Evolutionary conservation across 2,329 filamentous ascomycete species (phyloP), one percentile per base, ranked within the genome.

Genomic region (Talaromyces sp.): DNA sequence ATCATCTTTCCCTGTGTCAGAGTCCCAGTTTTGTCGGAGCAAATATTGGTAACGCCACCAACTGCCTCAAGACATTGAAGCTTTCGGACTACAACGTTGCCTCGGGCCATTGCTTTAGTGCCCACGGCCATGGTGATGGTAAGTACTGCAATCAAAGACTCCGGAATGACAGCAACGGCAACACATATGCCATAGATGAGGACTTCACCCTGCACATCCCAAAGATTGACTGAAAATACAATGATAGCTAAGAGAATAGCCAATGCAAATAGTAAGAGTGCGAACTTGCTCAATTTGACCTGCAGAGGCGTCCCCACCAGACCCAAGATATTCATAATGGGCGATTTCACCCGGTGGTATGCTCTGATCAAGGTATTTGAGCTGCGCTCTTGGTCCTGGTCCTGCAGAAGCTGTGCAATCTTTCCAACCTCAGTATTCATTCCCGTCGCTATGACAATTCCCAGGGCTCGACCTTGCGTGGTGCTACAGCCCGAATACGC

Each of bases 231-330:
- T 2, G 80, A 83, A 57, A 86, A 82, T 19, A 86, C 82, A 60
- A 86, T 85, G 60, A 86, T 82, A 10, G 83, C 82, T 41, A 84
- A 75, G 9, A 86, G 61, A 37, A 86, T 78, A 5, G 84, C 91
- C 46, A 91, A 82, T 42, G 80, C 85, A 66, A 96, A 95, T 2
- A 96, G 82, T 3, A 90, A 69, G 39, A 94, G 85, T 24, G 91
- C 91, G 65, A 96, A 87, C 72, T 92, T 91, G 75, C 88, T 90
- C 47, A 96, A 80, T 66, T 90, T 93, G 60, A 88, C 86, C 75
- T 95, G 90, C 41, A 96, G 78, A 0, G 91, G 91, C 1, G 91
- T 96, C 45, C 91, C 91, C 20, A 77, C 69, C 39, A 75, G 72
- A 6, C 81, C 82, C 60, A 83, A 78, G 10, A 82, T 68, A 48